Conservation (phyloP, 2,329 filamentous ascomycete species). For the Ceratocystis lukuohia region DNA sequence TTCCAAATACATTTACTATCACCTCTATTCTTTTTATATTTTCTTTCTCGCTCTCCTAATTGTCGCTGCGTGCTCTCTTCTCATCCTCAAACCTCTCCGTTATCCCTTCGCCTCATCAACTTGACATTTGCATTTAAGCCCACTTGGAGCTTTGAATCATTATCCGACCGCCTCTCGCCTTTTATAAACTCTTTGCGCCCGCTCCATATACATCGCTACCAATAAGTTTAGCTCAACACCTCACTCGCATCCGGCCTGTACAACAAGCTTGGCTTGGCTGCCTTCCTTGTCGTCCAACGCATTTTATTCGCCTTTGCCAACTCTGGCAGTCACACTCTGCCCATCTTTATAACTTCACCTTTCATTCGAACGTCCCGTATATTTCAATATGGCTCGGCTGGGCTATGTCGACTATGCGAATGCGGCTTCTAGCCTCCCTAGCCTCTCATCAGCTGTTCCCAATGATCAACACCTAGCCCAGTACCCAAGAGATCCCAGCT, state of each 20-base stretch:
- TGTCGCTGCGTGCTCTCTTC: neutral
- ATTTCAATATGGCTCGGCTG: neutral
- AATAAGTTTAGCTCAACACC: neutral
- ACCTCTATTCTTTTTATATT: neutral
- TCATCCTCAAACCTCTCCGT: neutral
- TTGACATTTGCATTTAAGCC: too few relatives aligned
- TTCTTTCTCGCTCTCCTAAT: neutral
- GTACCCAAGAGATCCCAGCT: neutral
- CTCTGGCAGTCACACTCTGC: neutral
- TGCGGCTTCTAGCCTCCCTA: neutral
- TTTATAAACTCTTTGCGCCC: neutral
- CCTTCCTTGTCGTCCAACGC: neutral
- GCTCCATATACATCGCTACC: neutral
- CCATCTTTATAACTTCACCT: neutral
- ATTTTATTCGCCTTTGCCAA: neutral
- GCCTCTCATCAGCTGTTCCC: neutral
- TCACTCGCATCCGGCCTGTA: neutral
- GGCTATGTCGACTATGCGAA: neutral
- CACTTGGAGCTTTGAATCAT: neutral
- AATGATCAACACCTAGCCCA: neutral
- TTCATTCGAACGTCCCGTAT: neutral
- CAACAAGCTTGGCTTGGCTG: neutral
- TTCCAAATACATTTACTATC: neutral
- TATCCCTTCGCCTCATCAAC: too few relatives aligned
- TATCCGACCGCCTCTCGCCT: neutral